Evolutionary conservation across 2,329 filamentous ascomycete species (phyloP).

Genomic region (Pestalotiopsis sp.): DNA sequence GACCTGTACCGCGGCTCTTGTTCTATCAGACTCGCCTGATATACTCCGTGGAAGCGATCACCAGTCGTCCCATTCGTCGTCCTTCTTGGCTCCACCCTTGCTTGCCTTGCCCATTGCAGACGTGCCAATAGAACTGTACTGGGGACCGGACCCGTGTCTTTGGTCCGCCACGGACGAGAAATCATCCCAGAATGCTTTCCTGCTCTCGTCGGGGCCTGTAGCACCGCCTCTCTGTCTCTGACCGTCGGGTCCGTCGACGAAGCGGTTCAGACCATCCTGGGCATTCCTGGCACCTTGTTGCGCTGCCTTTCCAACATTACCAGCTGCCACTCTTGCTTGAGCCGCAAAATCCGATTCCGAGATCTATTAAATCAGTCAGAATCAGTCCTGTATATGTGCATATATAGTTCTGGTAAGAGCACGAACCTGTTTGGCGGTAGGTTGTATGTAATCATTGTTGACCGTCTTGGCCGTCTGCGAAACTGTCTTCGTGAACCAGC

Average conservation of each 20-base stretch:
- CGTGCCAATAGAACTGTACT: conserved; percentile 57
- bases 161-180: conserved; percentile 74
- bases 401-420: neutral
- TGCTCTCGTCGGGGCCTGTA: conserved; percentile 59
- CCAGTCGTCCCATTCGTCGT: conserved; percentile 69
- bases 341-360: conserved; percentile 78
- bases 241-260: conserved; percentile 73
- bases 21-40: conserved; percentile 13
- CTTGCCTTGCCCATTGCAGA: conserved; percentile 60
- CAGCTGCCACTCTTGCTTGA: conserved; percentile 62
- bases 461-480: conserved; percentile 89
- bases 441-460: conserved; percentile 89
- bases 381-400: neutral
- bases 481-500: conserved; percentile 89
- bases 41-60: conserved; percentile 31
- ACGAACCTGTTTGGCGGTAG: conserved; percentile 82
- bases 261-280: conserved; percentile 78
- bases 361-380: conserved; percentile 52
- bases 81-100: conserved; percentile 40
- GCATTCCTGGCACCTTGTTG: conserved; percentile 73
- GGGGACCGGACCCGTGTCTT: conserved; percentile 38
- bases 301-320: conserved; percentile 67
- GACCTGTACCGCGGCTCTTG: neutral
- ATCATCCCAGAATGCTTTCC: conserved; percentile 89
- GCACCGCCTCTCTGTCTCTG: conserved; percentile 31